Evolutionary conservation across 192 early-diverging fungal genomes (phyloP).

Genomic region (Thoreauomyces humboldtii): DNA sequence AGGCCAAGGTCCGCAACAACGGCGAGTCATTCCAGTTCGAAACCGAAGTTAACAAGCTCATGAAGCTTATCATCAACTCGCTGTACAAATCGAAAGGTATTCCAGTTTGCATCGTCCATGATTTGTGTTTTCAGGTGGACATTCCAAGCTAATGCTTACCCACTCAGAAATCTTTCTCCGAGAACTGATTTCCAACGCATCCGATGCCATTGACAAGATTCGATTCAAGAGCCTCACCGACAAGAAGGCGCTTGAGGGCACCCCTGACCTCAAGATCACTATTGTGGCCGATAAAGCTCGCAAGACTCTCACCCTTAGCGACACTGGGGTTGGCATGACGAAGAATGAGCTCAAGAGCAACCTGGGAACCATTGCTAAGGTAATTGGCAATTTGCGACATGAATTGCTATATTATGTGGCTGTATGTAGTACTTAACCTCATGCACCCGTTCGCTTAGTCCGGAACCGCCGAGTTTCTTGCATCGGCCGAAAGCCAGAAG

Average conservation of each 20-base stretch:
- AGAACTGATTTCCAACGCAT: conserved; percentile 64
- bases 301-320: conserved; percentile 78
- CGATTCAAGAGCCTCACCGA: conserved; percentile 78
- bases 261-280: conserved; percentile 75
- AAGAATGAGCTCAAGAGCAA: conserved; percentile 82
- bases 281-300: conserved; percentile 73
- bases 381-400: not conserved
- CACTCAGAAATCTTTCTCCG: not conserved
- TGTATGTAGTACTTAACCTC: not conserved
- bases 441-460: conserved; percentile 53
- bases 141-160: not conserved
- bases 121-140: too few species aligned
- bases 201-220: conserved; percentile 95
- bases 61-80: conserved; percentile 94
- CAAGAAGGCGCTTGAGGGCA: conserved; percentile 53
- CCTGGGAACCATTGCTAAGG: conserved; percentile 95
- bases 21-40: conserved; percentile 72
- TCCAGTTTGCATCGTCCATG: too few species aligned
- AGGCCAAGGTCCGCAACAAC: conserved; percentile 10
- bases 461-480: conserved; percentile 87
- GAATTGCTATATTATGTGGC: not conserved
- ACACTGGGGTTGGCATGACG: conserved; percentile 97
- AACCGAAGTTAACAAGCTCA: conserved; percentile 86
- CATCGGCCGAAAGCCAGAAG: conserved; percentile 75
- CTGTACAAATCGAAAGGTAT: conserved; percentile 82